Evolutionary conservation across 176 grass and related monocot species (phyloP).

Genomic region (Pharus latifolius): DNA sequence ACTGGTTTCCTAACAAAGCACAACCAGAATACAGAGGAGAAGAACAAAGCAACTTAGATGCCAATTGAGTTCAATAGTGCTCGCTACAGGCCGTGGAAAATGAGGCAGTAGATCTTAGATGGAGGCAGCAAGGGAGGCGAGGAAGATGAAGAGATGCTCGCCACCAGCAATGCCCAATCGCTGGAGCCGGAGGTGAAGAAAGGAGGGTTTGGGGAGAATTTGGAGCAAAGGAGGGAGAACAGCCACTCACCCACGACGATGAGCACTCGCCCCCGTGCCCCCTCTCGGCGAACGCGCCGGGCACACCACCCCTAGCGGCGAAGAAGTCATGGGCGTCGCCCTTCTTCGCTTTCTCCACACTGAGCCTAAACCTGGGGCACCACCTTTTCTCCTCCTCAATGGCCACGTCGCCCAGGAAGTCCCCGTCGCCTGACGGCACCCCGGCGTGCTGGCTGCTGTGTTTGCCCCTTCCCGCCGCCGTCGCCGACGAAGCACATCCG

Average conservation of each 20-base stretch:
- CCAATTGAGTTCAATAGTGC: too few relatives aligned
- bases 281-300: not conserved
- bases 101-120: too few relatives aligned
- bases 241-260: slow-evolving; percentile 43
- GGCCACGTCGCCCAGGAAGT: slow-evolving; percentile 30
- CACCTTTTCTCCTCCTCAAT: slow-evolving; percentile 41
- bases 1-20: too few relatives aligned
- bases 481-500: slow-evolving; percentile 58
- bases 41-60: too few relatives aligned
- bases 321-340: slow-evolving; percentile 37
- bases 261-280: slow-evolving; percentile 26
- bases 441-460: slow-evolving; percentile 11
- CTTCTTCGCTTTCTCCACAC: slow-evolving; percentile 17
- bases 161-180: too few relatives aligned
- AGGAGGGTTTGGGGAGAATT: too few relatives aligned
- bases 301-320: not conserved
- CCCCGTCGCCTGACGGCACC: slow-evolving; percentile 13
- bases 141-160: too few relatives aligned
- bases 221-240: too few relatives aligned
- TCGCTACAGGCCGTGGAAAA: too few relatives aligned
- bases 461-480: slow-evolving; percentile 33
- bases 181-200: too few relatives aligned
- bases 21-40: too few relatives aligned
- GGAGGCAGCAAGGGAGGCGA: too few relatives aligned
- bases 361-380: slow-evolving; percentile 46